Evolutionary conservation across 2,329 filamentous ascomycete genomes (phyloP).

Genomic region (Xylaria sp.): DNA sequence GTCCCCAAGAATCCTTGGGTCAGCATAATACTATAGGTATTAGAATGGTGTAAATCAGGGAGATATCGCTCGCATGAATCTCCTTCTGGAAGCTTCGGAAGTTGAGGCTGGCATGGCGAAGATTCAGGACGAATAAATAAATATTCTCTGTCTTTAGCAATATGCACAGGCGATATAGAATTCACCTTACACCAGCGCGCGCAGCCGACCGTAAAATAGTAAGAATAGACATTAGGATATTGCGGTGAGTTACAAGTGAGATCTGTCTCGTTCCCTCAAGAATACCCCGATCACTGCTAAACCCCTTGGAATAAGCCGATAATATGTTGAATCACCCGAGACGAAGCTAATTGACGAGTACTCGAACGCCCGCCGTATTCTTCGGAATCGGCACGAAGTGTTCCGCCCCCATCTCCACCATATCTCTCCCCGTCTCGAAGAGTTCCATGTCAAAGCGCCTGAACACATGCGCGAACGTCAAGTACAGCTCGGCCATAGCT

Average conservation of each 20-base stretch:
- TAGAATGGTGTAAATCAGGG: too few relatives aligned
- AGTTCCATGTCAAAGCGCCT: constrained; percentile 13
- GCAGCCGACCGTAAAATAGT: neutral
- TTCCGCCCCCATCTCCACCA: neutral
- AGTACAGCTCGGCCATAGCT: constrained; percentile 18
- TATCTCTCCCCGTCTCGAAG: constrained; percentile 5
- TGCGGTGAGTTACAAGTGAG: neutral
- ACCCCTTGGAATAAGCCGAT: constrained; percentile 9
- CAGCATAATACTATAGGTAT: too few relatives aligned
- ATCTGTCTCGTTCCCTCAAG: neutral
- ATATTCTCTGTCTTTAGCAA: too few relatives aligned
- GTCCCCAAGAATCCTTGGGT: too few relatives aligned
- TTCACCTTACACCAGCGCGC: too few relatives aligned
- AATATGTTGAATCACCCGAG: neutral
- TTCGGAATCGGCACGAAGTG: neutral
- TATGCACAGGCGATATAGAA: too few relatives aligned
- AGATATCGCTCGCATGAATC: too few relatives aligned
- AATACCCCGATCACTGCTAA: neutral
- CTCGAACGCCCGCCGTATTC: neutral
- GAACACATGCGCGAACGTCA: constrained; percentile 15
- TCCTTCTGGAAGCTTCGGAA: too few relatives aligned
- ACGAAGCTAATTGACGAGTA: neutral
- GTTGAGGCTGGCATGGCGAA: too few relatives aligned
- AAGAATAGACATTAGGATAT: neutral
- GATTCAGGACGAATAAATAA: too few relatives aligned